Percentiles rank a stretch among this genome's conserved stretches.
Evolutionary conservation across 345 rosid genomes (phyloP).

Genomic region (Balakata baccata): DNA sequence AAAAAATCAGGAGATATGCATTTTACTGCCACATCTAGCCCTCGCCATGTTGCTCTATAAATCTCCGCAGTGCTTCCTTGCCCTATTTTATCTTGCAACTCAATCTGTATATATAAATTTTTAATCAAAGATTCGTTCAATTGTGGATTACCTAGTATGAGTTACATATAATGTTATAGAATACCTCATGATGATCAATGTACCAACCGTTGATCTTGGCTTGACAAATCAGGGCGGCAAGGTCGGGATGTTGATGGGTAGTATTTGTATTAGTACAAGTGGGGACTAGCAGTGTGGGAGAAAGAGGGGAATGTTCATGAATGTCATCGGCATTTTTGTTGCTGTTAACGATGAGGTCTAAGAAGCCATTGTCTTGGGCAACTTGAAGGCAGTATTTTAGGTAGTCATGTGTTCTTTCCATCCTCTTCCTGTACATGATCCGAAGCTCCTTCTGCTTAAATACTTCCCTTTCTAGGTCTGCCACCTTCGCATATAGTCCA

Average conservation of each 20-base stretch:
- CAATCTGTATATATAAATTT: conserved; percentile 24
- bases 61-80: conserved; percentile 57
- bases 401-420: conserved; percentile 55
- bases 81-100: conserved; percentile 40
- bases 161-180: neutral
- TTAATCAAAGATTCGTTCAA: no score
- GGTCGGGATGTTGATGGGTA: conserved; percentile 13
- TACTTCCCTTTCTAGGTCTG: conserved; percentile 39
- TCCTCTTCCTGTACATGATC: conserved; percentile 38
- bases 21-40: conserved; percentile 60
- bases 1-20: conserved; percentile 48
- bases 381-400: conserved; percentile 54
- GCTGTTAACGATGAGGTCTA: conserved; percentile 34
- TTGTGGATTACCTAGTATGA: neutral
- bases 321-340: conserved; percentile 23
- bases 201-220: conserved; percentile 54
- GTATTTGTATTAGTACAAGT: neutral
- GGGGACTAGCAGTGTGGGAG: conserved; percentile 5
- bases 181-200: conserved; percentile 49
- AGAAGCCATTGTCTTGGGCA: conserved; percentile 54
- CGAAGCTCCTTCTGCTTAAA: conserved; percentile 40
- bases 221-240: conserved; percentile 27
- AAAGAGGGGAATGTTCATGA: conserved; percentile 12
- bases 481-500: conserved; percentile 29
- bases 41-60: conserved; percentile 50